A percentile compares a stretch with the other conserved stretches of the same genome.
Evolutionary conservation across 768 basidiomycete genomes (phyloP).

Genomic region (Lactifluus echinatus): DNA sequence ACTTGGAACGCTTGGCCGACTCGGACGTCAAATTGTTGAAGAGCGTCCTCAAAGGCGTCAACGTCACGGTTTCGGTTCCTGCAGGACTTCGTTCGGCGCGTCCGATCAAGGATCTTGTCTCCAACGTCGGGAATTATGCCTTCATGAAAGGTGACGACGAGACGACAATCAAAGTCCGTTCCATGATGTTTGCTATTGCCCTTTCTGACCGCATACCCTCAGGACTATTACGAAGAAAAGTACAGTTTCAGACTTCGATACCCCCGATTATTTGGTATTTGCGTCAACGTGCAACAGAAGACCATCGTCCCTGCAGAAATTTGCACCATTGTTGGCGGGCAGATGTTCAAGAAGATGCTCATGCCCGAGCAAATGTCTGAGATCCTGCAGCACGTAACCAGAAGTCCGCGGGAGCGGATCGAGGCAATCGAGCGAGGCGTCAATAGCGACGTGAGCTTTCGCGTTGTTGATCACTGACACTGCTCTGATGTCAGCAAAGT

Average conservation of each 20-base stretch:
- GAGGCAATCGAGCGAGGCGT: slow-evolving; percentile 13
- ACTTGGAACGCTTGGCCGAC: slow-evolving; percentile 3
- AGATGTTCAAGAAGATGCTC: slow-evolving; percentile 19
- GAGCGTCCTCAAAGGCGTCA: slow-evolving; percentile 4
- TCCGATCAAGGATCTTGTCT: slow-evolving; percentile 14
- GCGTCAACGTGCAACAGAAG: slow-evolving; percentile 7
- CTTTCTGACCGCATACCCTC: background rate
- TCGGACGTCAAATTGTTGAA: slow-evolving; percentile 8
- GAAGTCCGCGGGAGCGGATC: slow-evolving; percentile 11
- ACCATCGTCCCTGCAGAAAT: slow-evolving; percentile 16
- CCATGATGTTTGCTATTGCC: background rate
- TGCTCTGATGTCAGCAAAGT: background rate
- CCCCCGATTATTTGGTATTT: slow-evolving; percentile 13
- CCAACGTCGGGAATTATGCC: background rate
- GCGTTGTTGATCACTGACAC: background rate
- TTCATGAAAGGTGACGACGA: slow-evolving; percentile 13
- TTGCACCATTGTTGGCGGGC: slow-evolving; percentile 17
- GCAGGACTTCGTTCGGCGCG: slow-evolving; percentile 1
- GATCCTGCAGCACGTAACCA: slow-evolving; percentile 12
- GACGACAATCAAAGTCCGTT: slow-evolving; percentile 10
- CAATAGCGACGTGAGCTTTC: slow-evolving; percentile 7
- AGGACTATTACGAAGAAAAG: slow-evolving; percentile 13
- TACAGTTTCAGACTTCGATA: slow-evolving; percentile 8
- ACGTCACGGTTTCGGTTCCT: slow-evolving; percentile 11
- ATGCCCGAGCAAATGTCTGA: slow-evolving; percentile 12